Percentiles rank a stretch among this genome's conserved stretches.
These are phyloP conservation scores for Arxiozyma bovina DNA, from an alignment of 1,139 yeast genomes.

Conservation along the genomic window DNA sequence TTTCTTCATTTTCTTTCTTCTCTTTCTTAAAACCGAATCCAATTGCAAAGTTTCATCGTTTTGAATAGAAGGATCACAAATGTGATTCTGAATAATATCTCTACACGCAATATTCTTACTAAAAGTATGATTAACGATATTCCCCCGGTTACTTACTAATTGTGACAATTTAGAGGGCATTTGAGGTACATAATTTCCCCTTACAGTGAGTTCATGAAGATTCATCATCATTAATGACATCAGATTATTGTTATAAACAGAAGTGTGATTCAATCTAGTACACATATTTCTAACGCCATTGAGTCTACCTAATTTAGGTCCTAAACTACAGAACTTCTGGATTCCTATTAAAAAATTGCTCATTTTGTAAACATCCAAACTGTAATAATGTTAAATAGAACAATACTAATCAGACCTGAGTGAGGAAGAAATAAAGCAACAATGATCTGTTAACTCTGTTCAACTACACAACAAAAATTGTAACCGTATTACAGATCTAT, in stretches of 20 bases:
- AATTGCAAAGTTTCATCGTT: conserved; percentile 12
- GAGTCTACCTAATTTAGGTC: background rate
- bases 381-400: background rate
- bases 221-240: background rate
- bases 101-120: no score
- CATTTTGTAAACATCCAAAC: background rate
- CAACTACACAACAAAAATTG: no score
- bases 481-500: no score
- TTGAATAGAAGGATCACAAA: background rate
- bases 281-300: background rate
- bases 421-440: no score
- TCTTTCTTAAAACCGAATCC: conserved; percentile 59
- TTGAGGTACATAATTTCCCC: background rate
- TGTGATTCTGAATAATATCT: background rate
- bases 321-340: background rate
- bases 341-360: background rate
- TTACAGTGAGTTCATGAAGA: no score
- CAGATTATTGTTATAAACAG: background rate
- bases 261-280: background rate
- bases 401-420: no score
- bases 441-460: no score
- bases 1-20: conserved; percentile 65
- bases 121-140: background rate
- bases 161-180: background rate
- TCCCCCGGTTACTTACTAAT: background rate